Evolutionary conservation across 306 rosid species (phyloP), one percentile per base, ranked within the genome.

Genomic region (Sphenostylis stenocarpa): DNA sequence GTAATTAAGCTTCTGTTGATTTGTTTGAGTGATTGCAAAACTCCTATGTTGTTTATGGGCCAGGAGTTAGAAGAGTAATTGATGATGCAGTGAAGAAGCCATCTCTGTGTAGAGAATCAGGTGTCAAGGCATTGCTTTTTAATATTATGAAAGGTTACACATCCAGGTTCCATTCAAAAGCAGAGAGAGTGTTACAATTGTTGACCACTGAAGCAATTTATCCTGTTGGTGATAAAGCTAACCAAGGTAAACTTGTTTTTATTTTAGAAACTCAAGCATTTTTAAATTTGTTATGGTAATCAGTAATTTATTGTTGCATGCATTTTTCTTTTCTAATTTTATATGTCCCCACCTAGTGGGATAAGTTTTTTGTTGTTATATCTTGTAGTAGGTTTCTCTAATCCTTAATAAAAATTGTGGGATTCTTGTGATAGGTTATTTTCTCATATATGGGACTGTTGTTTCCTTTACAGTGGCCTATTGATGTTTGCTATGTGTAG

Each of bases 151-250:
- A 81, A 81, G 96, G 96, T 75, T 78, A 89, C 76, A 88, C 96
- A 51, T 86, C 90, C 39, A 90, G 88, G 83, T 86, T 94, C 79
- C 98, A 94, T 84, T 94, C 98, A 34, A 92, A 85, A 89, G 96
- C 96, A 23, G 87, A 87, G 77, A 84, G 85, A 64, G 93, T 94
- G 60, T 82, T 92, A 63, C 85, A 53, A 47, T 79, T 90, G 48
- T 75, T 92, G 88, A 84, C 89, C 47, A 84, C 81, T 9, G 77
- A 86, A 81, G 62, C 83, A 21, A 69, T 88, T 56, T 83, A 81
- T 75, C 28, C 77, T 75, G 78, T 78, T 80, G 88, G 73, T 71
- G 81, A 77, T 67, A 65, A 86, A 61, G 78, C 63, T 34, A 52
- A 77, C 72, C 83, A 79, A 85, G 97, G 97, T 81, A 82, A 84